A percentile compares a stretch with the other conserved stretches of the same genome.
phyloP scores from a whole-genome alignment of 176 grass and related monocot species.

The Hordeum vulgare region DNA sequence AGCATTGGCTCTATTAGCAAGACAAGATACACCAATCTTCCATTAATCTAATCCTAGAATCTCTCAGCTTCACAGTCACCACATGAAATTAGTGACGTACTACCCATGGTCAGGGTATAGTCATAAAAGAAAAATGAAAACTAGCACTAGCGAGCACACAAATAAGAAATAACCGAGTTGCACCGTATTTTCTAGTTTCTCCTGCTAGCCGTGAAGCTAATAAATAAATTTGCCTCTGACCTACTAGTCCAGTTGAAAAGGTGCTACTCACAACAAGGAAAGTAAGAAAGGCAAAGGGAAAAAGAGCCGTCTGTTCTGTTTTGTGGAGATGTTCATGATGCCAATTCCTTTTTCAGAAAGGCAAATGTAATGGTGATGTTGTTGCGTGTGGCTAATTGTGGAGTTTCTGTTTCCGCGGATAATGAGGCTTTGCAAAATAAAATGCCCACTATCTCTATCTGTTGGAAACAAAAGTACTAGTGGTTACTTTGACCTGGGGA shows the following conservation, averaged over 20 bases:
- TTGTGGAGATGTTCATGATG: slow-evolving; percentile 24
- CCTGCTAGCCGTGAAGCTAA: slow-evolving; percentile 1
- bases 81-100: neutral
- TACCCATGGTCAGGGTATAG: no score
- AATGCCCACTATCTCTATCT: neutral
- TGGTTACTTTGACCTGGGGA: slow-evolving; percentile 26
- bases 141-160: slow-evolving; percentile 1
- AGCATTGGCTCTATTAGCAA: slow-evolving; percentile 27
- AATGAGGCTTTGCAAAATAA: slow-evolving; percentile 31
- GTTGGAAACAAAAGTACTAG: no score
- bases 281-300: slow-evolving; percentile 29
- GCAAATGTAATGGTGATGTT: neutral
- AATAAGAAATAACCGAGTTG: slow-evolving; percentile 39
- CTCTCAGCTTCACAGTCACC: neutral
- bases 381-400: neutral
- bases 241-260: slow-evolving; percentile 25
- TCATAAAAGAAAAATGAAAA: neutral
- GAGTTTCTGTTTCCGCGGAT: neutral
- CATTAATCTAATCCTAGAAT: slow-evolving; percentile 18
- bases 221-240: slow-evolving; percentile 33
- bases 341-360: no score
- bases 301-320: slow-evolving; percentile 15
- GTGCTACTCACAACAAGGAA: slow-evolving; percentile 16
- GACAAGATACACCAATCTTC: slow-evolving; percentile 1
- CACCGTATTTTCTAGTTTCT: slow-evolving; percentile 38